Evolutionary conservation across 2,329 filamentous ascomycete species (phyloP).

Genomic region (Fusarium sp.): DNA sequence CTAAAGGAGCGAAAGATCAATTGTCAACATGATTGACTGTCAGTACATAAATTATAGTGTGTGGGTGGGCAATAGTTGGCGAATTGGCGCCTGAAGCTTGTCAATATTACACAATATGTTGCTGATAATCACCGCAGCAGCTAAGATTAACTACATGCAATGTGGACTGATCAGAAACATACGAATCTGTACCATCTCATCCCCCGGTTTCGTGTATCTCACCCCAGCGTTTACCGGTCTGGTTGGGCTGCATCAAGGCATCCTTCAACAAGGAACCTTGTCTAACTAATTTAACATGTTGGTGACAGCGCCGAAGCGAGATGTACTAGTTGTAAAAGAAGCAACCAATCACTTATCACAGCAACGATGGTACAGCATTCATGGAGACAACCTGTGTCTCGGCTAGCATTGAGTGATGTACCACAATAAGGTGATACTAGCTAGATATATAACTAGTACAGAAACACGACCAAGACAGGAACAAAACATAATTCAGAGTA

Average conservation of each 20-base stretch:
- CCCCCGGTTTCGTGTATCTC: background rate
- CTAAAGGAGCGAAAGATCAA: conserved; percentile 16
- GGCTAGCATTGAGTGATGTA: conserved; percentile 4
- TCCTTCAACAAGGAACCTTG: conserved; percentile 3
- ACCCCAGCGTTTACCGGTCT: conserved; percentile 1
- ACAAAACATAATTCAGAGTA: conserved; percentile 7
- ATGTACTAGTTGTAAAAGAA: background rate
- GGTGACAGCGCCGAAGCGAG: conserved; percentile 6
- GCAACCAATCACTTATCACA: conserved; percentile 7
- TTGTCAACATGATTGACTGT: conserved; percentile 10
- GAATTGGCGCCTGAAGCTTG: conserved; percentile 15
- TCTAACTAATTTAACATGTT: conserved; percentile 1
- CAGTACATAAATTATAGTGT: conserved; percentile 2
- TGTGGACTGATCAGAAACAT: conserved; percentile 1
- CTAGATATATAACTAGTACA: conserved; percentile 1
- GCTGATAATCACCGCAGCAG: background rate
- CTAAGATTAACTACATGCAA: background rate
- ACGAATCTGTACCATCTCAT: conserved; percentile 5
- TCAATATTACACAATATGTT: conserved; percentile 2
- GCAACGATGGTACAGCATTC: background rate
- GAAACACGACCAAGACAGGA: conserved; percentile 1
- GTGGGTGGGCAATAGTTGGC: conserved; percentile 4
- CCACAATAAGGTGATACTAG: background rate
- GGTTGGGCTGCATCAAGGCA: background rate
- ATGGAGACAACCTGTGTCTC: conserved; percentile 4